Conservation (phyloP, 2,329 filamentous ascomycete genomes). For the Claviceps fusiformis region DNA sequence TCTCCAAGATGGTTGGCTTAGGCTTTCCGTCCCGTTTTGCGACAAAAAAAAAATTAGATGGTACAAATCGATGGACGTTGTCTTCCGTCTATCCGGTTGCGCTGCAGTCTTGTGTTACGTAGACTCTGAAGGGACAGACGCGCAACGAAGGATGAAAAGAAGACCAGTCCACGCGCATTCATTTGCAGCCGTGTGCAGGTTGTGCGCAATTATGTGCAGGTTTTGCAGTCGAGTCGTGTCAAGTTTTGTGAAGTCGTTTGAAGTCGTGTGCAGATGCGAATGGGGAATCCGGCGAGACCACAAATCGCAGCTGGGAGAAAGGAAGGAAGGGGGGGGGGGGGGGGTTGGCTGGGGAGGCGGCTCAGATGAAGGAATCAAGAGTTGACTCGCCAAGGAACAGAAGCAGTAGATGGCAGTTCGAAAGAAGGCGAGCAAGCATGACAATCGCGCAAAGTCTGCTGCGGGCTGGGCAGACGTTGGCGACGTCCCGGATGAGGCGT, state of each 20-base stretch:
- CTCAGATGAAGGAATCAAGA: neutral
- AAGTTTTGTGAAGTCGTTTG: neutral
- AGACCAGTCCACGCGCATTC: neutral
- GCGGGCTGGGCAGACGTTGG: neutral
- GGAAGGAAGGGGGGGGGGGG: no score
- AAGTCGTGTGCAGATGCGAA: neutral
- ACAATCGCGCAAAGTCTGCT: neutral
- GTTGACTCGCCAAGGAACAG: neutral
- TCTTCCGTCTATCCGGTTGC: slow-evolving; percentile 11
- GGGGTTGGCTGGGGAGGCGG: neutral
- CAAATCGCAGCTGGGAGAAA: neutral
- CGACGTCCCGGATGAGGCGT: neutral
- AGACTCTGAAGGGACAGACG: neutral
- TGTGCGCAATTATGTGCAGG: neutral
- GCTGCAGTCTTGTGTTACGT: slow-evolving; percentile 12
- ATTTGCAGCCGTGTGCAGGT: neutral
- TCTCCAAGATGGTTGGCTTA: slow-evolving; percentile 3
- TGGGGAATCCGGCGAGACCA: neutral
- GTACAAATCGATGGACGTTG: slow-evolving; percentile 8
- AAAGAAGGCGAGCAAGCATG: neutral
- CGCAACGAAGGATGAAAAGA: neutral
- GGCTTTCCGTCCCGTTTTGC: slow-evolving; percentile 2
- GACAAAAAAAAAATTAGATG: slow-evolving; percentile 3
- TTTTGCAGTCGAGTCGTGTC: neutral
- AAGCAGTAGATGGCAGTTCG: neutral